Evolutionary conservation across 331 rosid genomes (phyloP), one percentile per base, ranked within the genome.

Genomic region (Quercus tomentella): DNA sequence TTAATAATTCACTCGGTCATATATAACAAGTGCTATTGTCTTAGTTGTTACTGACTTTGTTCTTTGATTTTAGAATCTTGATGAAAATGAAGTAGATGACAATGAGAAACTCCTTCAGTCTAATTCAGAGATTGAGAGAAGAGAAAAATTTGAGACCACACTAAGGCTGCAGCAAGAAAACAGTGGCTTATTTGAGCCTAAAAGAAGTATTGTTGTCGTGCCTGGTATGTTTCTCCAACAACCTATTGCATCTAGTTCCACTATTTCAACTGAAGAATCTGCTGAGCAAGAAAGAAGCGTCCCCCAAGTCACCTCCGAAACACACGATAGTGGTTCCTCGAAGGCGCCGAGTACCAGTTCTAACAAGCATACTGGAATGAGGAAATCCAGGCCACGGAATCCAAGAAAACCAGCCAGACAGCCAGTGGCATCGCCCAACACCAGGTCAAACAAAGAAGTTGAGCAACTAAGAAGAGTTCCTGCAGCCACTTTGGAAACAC

Each of bases 141-240:
- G 92, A 77, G 78, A 90, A 56, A 91, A 66, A 49, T 91, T 87
- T 85, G 93, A 89, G 76, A 86, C 91, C 79, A 69, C 83, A 77
- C 76, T 88, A 58, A 85, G 79, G 82, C 77, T 91, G 65, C 97
- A 93, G 84, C 82, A 86, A 82, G 92, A 90, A 74, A 90, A 83
- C 20, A 77, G 84, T 61, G 98, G 98, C 51, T 21, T 91, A 73
- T 83, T 87, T 57, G 95, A 93, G 78, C 93, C 97, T 37, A 86
- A 87, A 84, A 88, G 31, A 79, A 82, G 78, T 61, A 16, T 88
- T 22, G 82, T 78, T 31, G 84, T 93, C 18, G 73, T 81, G 74
- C 92, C 98, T 2, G 98, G 98, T 49, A 91, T 89, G 91, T 83
- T 83, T 83, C 93, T 86, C 66, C 84, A 88, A 4, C 91, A 82